These are phyloP conservation scores for Arctium lappa DNA, from an alignment of 129 eudicot genomes.

Conservation along the genomic window DNA sequence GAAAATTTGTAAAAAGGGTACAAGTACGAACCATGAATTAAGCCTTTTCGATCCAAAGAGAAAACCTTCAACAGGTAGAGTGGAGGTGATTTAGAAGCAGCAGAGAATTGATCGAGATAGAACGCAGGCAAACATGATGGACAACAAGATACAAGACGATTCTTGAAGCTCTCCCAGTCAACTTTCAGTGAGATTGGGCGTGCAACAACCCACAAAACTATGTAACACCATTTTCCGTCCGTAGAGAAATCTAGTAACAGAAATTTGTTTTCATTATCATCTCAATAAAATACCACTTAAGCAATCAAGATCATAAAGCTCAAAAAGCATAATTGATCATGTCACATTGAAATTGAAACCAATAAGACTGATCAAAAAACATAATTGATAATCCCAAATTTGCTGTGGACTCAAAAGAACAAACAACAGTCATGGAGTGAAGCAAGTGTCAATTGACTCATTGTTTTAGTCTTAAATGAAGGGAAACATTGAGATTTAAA, in stretches of 20 bases:
- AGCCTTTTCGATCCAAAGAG: constrained; percentile 69
- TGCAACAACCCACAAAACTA: constrained; percentile 70
- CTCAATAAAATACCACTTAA: background rate
- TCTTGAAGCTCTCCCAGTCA: constrained; percentile 73
- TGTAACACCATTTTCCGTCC: constrained; percentile 88
- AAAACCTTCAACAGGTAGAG: constrained; percentile 74
- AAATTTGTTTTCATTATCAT: background rate
- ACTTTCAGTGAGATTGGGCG: constrained; percentile 44
- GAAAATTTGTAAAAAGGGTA: background rate
- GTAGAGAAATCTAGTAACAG: constrained; percentile 59
- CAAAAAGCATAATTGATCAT: background rate
- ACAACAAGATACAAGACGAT: constrained; percentile 59
- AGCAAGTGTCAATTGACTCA: no score
- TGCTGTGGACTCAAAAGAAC: background rate
- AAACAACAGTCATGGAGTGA: no score
- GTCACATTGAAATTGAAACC: background rate
- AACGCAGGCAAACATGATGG: constrained; percentile 59
- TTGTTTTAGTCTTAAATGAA: no score
- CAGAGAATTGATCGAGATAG: constrained; percentile 48
- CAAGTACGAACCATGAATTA: constrained; percentile 56
- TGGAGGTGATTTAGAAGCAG: constrained; percentile 37
- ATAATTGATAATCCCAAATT: background rate
- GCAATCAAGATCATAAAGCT: no score
- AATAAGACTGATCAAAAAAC: background rate
- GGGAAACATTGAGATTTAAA: background rate